Conservation (phyloP, 2,329 filamentous ascomycete genomes). For the Colletotrichum incanum region DNA sequence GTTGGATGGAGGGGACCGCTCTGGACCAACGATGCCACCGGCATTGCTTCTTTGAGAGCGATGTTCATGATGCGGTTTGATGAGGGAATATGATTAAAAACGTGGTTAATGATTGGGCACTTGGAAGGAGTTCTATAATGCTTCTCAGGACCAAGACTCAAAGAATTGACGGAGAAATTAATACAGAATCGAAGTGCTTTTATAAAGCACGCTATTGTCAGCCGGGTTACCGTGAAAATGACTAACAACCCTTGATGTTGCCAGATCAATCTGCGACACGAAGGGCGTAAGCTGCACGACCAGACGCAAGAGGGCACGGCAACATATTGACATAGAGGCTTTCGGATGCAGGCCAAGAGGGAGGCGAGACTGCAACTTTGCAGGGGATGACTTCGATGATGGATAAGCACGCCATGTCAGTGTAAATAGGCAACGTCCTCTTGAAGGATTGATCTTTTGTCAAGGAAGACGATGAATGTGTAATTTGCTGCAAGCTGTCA, state of each 20-base stretch:
- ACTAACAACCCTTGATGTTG: too few species aligned
- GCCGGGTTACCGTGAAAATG: not conserved
- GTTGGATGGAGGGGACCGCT: slow-evolving; percentile 2
- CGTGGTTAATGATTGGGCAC: too few species aligned
- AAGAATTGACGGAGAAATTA: not conserved
- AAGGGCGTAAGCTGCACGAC: slow-evolving; percentile 2
- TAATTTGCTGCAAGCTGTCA: slow-evolving; percentile 15
- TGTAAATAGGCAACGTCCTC: not conserved
- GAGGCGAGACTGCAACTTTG: not conserved
- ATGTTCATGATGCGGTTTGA: not conserved
- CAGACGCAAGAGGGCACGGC: not conserved
- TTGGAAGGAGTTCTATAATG: not conserved
- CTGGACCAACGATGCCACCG: slow-evolving; percentile 11
- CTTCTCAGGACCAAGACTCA: not conserved
- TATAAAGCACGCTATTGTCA: not conserved
- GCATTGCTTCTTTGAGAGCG: slow-evolving; percentile 11
- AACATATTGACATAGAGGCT: not conserved
- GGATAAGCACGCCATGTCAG: not conserved
- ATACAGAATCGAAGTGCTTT: too few species aligned
- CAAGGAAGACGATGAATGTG: not conserved
- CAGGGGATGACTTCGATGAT: not conserved
- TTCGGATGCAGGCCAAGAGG: not conserved
- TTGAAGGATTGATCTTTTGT: too few species aligned
- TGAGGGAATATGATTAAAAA: too few species aligned
- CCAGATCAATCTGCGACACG: not conserved